Conservation (phyloP, 331 rosid genomes). For the Rosa hybrid region DNA sequence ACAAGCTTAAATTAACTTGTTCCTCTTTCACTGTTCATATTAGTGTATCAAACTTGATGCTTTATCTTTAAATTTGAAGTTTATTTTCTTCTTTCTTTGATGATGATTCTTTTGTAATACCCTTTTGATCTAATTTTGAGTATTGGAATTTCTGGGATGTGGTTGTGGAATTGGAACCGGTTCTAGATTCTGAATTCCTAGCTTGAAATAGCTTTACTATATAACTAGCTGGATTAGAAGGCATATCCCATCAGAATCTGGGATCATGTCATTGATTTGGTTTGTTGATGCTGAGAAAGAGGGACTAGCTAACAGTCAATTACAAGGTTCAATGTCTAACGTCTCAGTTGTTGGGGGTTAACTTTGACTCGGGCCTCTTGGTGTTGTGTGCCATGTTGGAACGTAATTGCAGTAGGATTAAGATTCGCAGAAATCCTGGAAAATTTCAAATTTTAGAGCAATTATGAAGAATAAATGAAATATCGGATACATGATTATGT, state of each 20-base stretch:
- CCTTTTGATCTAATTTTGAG: background rate
- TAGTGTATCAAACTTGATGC: background rate
- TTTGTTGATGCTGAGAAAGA: background rate
- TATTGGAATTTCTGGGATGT: background rate
- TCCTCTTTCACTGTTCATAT: background rate
- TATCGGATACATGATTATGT: background rate
- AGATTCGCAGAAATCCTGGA: background rate
- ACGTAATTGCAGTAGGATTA: no score
- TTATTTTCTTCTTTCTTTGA: no score
- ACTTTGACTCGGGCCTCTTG: background rate
- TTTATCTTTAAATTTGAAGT: background rate
- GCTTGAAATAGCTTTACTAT: background rate
- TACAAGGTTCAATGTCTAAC: background rate
- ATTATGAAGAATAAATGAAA: background rate
- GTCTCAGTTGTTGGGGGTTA: background rate
- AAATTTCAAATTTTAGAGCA: background rate
- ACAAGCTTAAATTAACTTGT: no score
- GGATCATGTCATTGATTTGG: background rate
- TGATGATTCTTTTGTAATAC: background rate
- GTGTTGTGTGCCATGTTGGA: background rate
- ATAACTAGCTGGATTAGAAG: background rate
- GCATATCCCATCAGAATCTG: background rate
- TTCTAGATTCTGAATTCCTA: background rate
- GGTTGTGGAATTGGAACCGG: background rate
- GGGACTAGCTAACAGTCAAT: slow-evolving; percentile 7